A percentile compares a stretch with the other conserved stretches of the same genome.
phyloP scores from a whole-genome alignment of 1,284 basidiomycete genomes.

The Tilletia indica region DNA sequence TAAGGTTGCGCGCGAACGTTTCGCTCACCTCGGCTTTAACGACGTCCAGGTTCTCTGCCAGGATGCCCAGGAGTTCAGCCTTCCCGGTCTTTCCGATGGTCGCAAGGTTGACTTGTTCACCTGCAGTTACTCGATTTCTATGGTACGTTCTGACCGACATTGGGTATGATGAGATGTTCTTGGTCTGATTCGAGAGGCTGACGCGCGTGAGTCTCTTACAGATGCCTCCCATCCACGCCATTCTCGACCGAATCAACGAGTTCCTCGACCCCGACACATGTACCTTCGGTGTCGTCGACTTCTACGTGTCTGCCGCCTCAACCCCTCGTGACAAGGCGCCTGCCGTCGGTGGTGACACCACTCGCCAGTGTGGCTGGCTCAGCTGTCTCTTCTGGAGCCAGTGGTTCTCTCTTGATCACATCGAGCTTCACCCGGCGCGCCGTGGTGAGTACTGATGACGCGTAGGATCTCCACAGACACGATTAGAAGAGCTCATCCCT shows the following conservation, averaged over 20 bases:
- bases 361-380: slow-evolving; percentile 71
- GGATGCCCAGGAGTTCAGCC: slow-evolving; percentile 69
- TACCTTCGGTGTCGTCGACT: slow-evolving; percentile 72
- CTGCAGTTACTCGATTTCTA: slow-evolving; percentile 55
- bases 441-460: slow-evolving; percentile 54
- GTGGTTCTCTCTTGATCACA: slow-evolving; percentile 75
- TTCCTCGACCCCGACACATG: slow-evolving; percentile 69
- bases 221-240: slow-evolving; percentile 71
- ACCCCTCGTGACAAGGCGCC: slow-evolving; percentile 63
- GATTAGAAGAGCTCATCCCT: neutral
- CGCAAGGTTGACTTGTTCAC: slow-evolving; percentile 54
- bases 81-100: slow-evolving; percentile 60
- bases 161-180: neutral
- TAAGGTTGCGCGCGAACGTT: slow-evolving; percentile 70
- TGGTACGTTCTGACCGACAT: slow-evolving; percentile 29
- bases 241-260: slow-evolving; percentile 70
- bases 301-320: slow-evolving; percentile 71
- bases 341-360: slow-evolving; percentile 67
- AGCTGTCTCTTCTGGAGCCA: slow-evolving; percentile 69
- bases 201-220: slow-evolving; percentile 50
- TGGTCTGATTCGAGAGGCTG: neutral
- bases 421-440: slow-evolving; percentile 69
- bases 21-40: slow-evolving; percentile 69
- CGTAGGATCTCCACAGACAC: neutral
- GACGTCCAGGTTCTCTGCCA: slow-evolving; percentile 74